These are phyloP conservation scores for Breynia disticha DNA, from an alignment of 441 rosid genomes.

Conservation along the genomic window DNA sequence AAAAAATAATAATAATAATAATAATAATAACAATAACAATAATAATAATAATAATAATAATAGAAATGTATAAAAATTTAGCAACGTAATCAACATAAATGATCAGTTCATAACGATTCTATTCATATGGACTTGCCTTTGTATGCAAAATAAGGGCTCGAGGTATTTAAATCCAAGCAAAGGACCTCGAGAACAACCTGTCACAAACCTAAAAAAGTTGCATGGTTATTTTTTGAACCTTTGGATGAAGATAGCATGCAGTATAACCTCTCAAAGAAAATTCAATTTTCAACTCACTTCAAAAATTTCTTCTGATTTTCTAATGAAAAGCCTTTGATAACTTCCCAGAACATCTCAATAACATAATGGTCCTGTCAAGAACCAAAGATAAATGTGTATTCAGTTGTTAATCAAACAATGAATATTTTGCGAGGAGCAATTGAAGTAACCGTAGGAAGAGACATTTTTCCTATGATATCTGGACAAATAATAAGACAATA, in stretches of 20 bases:
- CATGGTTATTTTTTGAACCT: constrained; percentile 12
- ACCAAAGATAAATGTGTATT: neutral
- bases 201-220: constrained; percentile 62
- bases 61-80: no score
- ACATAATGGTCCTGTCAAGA: constrained; percentile 85
- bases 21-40: no score
- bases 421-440: no score
- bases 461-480: no score
- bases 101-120: neutral
- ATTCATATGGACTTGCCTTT: constrained; percentile 44
- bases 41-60: no score
- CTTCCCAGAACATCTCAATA: constrained; percentile 91
- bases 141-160: constrained; percentile 94
- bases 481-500: no score
- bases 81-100: neutral
- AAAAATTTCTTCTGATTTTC: constrained; percentile 86
- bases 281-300: constrained; percentile 41
- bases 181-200: constrained; percentile 97
- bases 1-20: no score
- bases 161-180: constrained; percentile 83
- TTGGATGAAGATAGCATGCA: constrained; percentile 7
- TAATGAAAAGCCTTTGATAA: constrained; percentile 71
- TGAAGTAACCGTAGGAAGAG: no score
- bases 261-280: constrained; percentile 6
- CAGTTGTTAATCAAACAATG: no score